Percentiles rank a stretch among this genome's conserved stretches.
These are phyloP conservation scores for Ceratocystis ficicola DNA, from an alignment of 2,329 filamentous ascomycete genomes.

Conservation along the genomic window DNA sequence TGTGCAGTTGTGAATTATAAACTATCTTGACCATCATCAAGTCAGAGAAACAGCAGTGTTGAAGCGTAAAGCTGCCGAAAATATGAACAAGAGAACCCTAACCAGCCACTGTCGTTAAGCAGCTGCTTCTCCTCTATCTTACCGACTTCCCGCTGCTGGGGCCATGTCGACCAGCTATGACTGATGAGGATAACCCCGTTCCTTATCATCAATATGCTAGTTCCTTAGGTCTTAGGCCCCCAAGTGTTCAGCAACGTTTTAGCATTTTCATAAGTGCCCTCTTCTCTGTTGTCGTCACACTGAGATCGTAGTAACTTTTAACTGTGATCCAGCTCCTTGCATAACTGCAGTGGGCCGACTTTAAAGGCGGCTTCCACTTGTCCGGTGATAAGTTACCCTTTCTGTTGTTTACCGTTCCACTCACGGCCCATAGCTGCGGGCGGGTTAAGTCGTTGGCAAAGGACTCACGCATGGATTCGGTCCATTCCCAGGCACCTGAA, in stretches of 20 bases:
- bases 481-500: conserved; percentile 62
- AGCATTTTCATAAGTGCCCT: conserved; percentile 53
- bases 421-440: conserved; percentile 70
- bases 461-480: conserved; percentile 48
- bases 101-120: background rate
- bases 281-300: conserved; percentile 61
- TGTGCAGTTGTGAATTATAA: background rate
- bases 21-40: background rate
- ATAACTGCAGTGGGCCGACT: conserved; percentile 65
- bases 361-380: conserved; percentile 59
- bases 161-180: background rate
- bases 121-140: background rate
- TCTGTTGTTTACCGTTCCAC: conserved; percentile 58
- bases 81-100: background rate
- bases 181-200: background rate
- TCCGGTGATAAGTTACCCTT: conserved; percentile 68
- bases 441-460: conserved; percentile 68
- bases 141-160: too few relatives aligned
- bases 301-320: conserved; percentile 59
- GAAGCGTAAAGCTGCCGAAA: background rate
- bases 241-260: conserved; percentile 41
- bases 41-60: background rate
- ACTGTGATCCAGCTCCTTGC: conserved; percentile 66
- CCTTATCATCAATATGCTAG: background rate
- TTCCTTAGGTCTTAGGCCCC: background rate